Evolutionary conservation across 306 rosid genomes (phyloP), one percentile per base, ranked within the genome.

Genomic region (Vigna trinervia): DNA sequence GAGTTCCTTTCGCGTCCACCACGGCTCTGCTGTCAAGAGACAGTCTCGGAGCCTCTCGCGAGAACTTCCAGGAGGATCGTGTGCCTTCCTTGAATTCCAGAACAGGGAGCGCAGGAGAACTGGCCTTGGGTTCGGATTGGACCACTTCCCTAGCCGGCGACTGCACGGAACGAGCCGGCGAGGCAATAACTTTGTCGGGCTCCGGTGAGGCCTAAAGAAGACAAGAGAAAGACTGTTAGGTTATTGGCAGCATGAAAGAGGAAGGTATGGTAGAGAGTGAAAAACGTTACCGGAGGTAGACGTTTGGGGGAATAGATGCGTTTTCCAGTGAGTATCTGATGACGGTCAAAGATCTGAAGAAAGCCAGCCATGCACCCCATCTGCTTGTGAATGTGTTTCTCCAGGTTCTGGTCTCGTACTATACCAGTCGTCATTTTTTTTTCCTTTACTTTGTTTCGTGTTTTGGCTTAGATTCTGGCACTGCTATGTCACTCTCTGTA

Each of bases 301-400:
- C 91, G 87, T 70, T 90, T 94, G 76, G 89, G 11, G 8, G 95
- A 78, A 82, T 77, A 73, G 80, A 92, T 78, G 41, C 97, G 96
- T 81, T 89, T 95, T 8, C 90, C 91, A 50, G 84, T 45, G 83
- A 92, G 87, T 26, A 92, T 64, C 81, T 94, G 97, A 56, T 82
- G 80, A 68, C 98, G 98, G 47, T 92, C 96, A 81, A 95, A 95
- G 89, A 95, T 95, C 74, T 95, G 92, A 62, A 92, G 91, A 56
- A 95, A 95, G 0, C 98, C 98, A 0, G 97, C 85, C 97, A 95
- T 95, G 96, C 98, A 95, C 4, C 98, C 98, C 90, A 92, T 95
- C 74, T 94, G 98, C 71, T 88, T 93, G 71, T 86, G 86, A n/a
- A 93, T 80, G 12, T 89, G 96, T 43, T 93, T 94, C n/a, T 91